These are phyloP conservation scores for Tuber indicum DNA, from an alignment of 495 filamentous ascomycete genomes.

Conservation along the genomic window DNA sequence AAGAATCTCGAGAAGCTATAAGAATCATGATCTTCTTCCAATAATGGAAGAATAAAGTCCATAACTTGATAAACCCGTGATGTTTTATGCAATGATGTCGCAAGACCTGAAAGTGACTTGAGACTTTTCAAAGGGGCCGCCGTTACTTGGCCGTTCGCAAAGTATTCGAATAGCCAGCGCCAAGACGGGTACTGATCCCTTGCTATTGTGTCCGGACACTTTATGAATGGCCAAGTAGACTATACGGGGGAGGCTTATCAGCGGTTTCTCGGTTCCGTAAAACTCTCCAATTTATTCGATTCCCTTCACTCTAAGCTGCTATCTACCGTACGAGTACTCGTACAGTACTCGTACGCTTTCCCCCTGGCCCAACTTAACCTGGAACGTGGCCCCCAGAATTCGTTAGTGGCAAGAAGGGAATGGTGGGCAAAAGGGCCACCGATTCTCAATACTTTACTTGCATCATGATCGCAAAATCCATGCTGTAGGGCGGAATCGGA, in stretches of 20 bases:
- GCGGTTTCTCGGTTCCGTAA: neutral
- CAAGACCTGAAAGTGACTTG: neutral
- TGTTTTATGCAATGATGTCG: neutral
- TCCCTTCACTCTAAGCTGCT: neutral
- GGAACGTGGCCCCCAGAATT: neutral
- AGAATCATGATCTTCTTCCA: neutral
- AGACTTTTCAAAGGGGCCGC: neutral
- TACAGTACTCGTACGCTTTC: too few relatives aligned
- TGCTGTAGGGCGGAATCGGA: neutral
- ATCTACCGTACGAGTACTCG: neutral
- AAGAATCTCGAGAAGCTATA: neutral
- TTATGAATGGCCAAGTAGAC: neutral
- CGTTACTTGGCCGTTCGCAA: too few relatives aligned
- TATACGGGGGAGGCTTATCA: neutral
- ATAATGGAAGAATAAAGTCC: neutral
- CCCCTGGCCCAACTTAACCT: too few relatives aligned
- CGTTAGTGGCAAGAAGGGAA: neutral
- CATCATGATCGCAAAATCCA: neutral
- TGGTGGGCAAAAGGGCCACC: neutral
- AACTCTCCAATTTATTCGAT: too few relatives aligned
- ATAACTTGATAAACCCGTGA: neutral
- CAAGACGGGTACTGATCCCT: too few relatives aligned
- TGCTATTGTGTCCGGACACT: too few relatives aligned
- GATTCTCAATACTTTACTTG: neutral
- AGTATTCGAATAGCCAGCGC: too few relatives aligned